Evolutionary conservation across 768 basidiomycete genomes (phyloP).

Genomic region (Lactifluus pinguis): DNA sequence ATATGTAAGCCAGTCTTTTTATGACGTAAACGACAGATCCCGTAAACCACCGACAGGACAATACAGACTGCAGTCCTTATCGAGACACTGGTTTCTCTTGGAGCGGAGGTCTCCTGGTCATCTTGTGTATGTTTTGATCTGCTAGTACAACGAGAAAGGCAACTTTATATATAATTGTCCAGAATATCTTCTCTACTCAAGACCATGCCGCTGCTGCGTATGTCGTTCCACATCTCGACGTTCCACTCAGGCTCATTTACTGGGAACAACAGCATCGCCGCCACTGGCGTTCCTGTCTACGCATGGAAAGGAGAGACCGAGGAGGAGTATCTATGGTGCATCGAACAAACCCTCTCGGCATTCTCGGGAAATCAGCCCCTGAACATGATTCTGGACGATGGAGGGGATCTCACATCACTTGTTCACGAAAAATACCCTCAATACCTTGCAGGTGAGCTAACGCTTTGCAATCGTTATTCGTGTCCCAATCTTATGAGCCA

Average conservation of each 20-base stretch:
- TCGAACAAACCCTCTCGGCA: constrained; percentile 88
- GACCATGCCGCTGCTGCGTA: constrained; percentile 98
- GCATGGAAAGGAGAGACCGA: constrained; percentile 99
- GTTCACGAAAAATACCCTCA: constrained; percentile 97
- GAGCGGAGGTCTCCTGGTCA: constrained; percentile 98
- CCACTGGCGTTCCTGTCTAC: constrained; percentile 95
- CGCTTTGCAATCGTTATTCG: background rate
- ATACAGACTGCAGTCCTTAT: constrained; percentile 98
- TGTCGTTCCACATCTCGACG: constrained; percentile 24
- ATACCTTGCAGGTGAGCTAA: constrained; percentile 54
- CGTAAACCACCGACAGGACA: constrained; percentile 52
- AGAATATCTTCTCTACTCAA: constrained; percentile 99
- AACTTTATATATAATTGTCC: background rate
- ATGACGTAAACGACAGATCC: constrained; percentile 1
- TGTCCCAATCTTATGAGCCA: constrained; percentile 24
- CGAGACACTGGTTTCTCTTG: constrained; percentile 91
- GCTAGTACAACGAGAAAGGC: background rate
- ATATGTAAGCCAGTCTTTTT: constrained; percentile 55
- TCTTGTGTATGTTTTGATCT: constrained; percentile 62
- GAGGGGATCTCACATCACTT: constrained; percentile 89
- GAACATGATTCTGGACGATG: constrained; percentile 99
- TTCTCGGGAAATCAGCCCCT: constrained; percentile 77
- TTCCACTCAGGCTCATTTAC: constrained; percentile 1
- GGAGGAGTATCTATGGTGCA: constrained; percentile 97
- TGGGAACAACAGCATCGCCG: constrained; percentile 63